These are phyloP conservation scores for Musa schizocarpa DNA, from an alignment of 176 grass and related monocot species.

Conservation along the genomic window DNA sequence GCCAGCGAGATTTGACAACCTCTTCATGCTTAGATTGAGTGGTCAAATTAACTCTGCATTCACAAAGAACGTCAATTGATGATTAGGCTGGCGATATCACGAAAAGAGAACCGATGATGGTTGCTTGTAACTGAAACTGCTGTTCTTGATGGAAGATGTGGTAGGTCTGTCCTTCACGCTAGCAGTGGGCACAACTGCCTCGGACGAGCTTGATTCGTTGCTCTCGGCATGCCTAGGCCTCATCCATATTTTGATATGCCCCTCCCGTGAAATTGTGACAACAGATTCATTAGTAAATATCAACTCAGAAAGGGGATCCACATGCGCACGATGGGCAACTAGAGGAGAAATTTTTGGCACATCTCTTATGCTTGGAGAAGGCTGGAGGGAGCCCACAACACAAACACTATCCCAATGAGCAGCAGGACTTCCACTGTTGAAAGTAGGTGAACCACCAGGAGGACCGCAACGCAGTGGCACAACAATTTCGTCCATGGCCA, in stretches of 20 bases:
- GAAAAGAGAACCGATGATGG: slow-evolving; percentile 51
- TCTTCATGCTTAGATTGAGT: background rate
- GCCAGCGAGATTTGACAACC: background rate
- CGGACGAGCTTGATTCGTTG: slow-evolving; percentile 41
- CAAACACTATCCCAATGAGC: slow-evolving; percentile 69
- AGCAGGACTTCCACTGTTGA: slow-evolving; percentile 61
- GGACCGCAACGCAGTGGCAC: slow-evolving; percentile 52
- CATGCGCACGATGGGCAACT: slow-evolving; percentile 56
- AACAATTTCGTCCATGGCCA: slow-evolving; percentile 73
- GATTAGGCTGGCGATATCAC: slow-evolving; percentile 16
- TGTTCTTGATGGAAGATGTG: slow-evolving; percentile 32
- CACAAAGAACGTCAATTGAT: background rate
- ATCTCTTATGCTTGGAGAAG: slow-evolving; percentile 78
- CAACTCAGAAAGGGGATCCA: slow-evolving; percentile 62
- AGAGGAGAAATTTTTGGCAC: slow-evolving; percentile 82
- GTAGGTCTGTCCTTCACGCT: slow-evolving; percentile 47
- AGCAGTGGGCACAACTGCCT: slow-evolving; percentile 25
- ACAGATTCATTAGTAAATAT: slow-evolving; percentile 73
- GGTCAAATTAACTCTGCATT: background rate
- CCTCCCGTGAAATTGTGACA: slow-evolving; percentile 67
- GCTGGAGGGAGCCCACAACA: slow-evolving; percentile 60
- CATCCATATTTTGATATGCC: slow-evolving; percentile 70
- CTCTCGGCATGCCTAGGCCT: slow-evolving; percentile 41
- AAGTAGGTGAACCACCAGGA: slow-evolving; percentile 58
- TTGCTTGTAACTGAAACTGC: slow-evolving; percentile 47